Evolutionary conservation across 2,329 filamentous ascomycete genomes (phyloP).

Genomic region (Neoascochyta sp.): DNA sequence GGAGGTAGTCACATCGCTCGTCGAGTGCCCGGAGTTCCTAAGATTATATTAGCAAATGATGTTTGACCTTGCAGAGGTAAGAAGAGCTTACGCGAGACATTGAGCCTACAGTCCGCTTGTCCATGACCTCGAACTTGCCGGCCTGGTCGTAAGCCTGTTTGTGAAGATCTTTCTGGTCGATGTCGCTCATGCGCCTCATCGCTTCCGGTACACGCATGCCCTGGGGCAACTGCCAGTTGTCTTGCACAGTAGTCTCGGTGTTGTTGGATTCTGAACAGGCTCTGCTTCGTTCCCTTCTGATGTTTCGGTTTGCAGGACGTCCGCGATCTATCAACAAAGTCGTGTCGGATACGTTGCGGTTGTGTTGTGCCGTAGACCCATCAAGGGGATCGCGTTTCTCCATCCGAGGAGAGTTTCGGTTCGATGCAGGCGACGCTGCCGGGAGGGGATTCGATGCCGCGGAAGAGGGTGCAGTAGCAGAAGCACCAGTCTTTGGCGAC

Average conservation of each 20-base stretch:
- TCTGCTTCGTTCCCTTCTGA: slow-evolving; percentile 31
- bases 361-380: slow-evolving; percentile 19
- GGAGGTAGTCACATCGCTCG: slow-evolving; percentile 72
- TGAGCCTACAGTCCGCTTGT: slow-evolving; percentile 40
- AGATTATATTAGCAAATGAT: slow-evolving; percentile 14
- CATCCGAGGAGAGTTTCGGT: slow-evolving; percentile 29
- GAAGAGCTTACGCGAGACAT: slow-evolving; percentile 56
- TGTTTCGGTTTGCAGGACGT: slow-evolving; percentile 30
- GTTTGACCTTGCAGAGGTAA: background rate
- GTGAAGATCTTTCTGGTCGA: slow-evolving; percentile 37
- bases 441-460: slow-evolving; percentile 32
- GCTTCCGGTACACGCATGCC: slow-evolving; percentile 39
- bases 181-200: slow-evolving; percentile 28
- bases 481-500: slow-evolving; percentile 28
- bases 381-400: slow-evolving; percentile 33
- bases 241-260: slow-evolving; percentile 17
- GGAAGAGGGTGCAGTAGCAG: slow-evolving; percentile 30
- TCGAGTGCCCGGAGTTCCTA: slow-evolving; percentile 73
- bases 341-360: slow-evolving; percentile 37
- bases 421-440: slow-evolving; percentile 28
- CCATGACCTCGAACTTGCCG: slow-evolving; percentile 41
- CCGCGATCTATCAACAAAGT: slow-evolving; percentile 39
- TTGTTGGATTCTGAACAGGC: slow-evolving; percentile 34
- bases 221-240: slow-evolving; percentile 36
- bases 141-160: slow-evolving; percentile 40